Percentiles rank a stretch among this genome's conserved stretches.
Conservation (phyloP, 1,284 basidiomycete genomes). For the Thelephora terrestris region DNA sequence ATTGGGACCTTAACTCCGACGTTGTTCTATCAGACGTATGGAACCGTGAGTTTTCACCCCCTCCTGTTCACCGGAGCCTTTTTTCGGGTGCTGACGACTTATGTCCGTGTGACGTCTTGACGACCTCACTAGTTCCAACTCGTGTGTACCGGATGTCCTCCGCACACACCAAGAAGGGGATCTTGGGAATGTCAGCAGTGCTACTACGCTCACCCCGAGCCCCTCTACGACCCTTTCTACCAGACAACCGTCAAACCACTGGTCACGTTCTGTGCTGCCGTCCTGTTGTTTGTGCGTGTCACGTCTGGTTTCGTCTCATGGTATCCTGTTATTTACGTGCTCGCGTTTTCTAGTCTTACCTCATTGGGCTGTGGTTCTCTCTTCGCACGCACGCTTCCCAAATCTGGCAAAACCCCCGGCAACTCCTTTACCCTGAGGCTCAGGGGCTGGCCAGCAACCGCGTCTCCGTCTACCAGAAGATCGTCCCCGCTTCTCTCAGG, state of each 20-base stretch:
- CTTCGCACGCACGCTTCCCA: slow-evolving; percentile 96
- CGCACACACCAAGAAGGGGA: slow-evolving; percentile 21
- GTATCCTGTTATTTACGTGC: slow-evolving; percentile 5
- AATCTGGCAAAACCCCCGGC: slow-evolving; percentile 98
- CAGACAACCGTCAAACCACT: slow-evolving; percentile 88
- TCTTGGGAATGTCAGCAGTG: slow-evolving; percentile 89
- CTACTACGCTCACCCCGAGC: slow-evolving; percentile 92
- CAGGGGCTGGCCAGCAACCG: slow-evolving; percentile 43
- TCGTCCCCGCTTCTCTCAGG: slow-evolving; percentile 29
- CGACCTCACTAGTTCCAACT: slow-evolving; percentile 68
- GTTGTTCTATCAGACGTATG: slow-evolving; percentile 97
- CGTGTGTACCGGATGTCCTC: slow-evolving; percentile 85
- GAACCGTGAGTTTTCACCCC: slow-evolving; percentile 60
- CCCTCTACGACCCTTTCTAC: slow-evolving; percentile 92
- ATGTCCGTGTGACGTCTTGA: not conserved
- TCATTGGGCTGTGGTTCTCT: slow-evolving; percentile 98
- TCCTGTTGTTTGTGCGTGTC: slow-evolving; percentile 78
- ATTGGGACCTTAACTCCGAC: slow-evolving; percentile 95
- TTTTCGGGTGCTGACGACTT: slow-evolving; percentile 7
- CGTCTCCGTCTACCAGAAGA: slow-evolving; percentile 64
- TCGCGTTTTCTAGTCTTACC: slow-evolving; percentile 65
- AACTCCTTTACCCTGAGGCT: slow-evolving; percentile 65
- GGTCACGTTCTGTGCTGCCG: slow-evolving; percentile 89
- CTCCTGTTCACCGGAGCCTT: slow-evolving; percentile 2
- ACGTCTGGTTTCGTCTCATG: not conserved